Evolutionary conservation across 2,329 filamentous ascomycete genomes (phyloP).

Genomic region (Metarhizium humberi): DNA sequence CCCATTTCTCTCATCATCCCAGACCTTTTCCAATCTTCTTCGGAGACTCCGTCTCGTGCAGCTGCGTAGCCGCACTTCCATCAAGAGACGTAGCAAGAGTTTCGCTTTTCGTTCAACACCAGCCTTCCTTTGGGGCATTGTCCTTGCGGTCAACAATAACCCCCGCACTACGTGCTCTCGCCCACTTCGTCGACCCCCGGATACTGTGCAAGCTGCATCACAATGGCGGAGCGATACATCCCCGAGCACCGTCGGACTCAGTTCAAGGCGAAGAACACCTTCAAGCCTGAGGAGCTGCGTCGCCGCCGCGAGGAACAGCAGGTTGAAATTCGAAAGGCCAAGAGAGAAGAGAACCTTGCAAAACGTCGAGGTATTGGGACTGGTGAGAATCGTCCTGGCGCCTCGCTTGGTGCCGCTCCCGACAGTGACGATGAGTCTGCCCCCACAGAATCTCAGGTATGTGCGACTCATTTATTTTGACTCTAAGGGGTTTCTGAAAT

Average conservation of each 20-base stretch:
- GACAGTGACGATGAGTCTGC: slow-evolving; percentile 97
- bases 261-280: slow-evolving; percentile 99
- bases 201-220: slow-evolving; percentile 19
- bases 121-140: neutral
- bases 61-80: slow-evolving; percentile 1
- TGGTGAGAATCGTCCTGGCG: slow-evolving; percentile 69
- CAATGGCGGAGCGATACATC: slow-evolving; percentile 98
- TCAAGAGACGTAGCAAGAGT: slow-evolving; percentile 1
- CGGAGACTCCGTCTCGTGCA: slow-evolving; percentile 2
- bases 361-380: slow-evolving; percentile 92
- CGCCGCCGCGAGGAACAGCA: slow-evolving; percentile 98
- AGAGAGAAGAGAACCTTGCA: slow-evolving; percentile 97
- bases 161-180: slow-evolving; percentile 5
- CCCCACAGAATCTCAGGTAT: slow-evolving; percentile 93
- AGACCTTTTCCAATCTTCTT: slow-evolving; percentile 1
- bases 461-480: neutral
- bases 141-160: slow-evolving; percentile 5
- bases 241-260: slow-evolving; percentile 98
- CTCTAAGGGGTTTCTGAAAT: too few species aligned
- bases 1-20: slow-evolving; percentile 1
- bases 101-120: neutral
- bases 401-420: slow-evolving; percentile 75
- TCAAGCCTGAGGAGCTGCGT: slow-evolving; percentile 98
- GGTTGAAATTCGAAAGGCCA: slow-evolving; percentile 97
- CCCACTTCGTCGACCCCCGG: slow-evolving; percentile 2